Evolutionary conservation across 352 stramenopile genomes (phyloP).

Genomic region (Globisporangium apiculatum): DNA sequence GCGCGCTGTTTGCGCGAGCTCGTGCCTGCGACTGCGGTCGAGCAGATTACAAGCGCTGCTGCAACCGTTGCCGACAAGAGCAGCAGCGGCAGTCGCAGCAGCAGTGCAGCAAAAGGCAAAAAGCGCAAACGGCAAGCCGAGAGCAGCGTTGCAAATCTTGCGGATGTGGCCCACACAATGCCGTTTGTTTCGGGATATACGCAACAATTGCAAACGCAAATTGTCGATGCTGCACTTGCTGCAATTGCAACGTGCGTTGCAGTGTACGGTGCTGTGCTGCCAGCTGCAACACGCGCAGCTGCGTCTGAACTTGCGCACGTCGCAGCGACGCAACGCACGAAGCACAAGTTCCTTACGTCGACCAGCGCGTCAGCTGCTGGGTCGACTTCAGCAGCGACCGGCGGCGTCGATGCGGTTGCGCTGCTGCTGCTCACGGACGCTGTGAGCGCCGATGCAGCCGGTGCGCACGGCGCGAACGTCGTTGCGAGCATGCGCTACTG

Average conservation of each 20-base stretch:
- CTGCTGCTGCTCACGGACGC: conserved; percentile 49
- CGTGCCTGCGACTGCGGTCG: conserved; percentile 12
- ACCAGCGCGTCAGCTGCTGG: not conserved
- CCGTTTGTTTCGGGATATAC: conserved; percentile 55
- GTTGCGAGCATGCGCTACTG: conserved; percentile 51
- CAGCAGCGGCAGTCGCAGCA: conserved; percentile 3
- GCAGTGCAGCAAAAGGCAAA: conserved; percentile 56
- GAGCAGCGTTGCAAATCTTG: conserved; percentile 30
- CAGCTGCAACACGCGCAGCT: conserved; percentile 28
- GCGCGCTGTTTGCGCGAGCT: conserved; percentile 45
- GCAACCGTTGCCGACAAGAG: conserved; percentile 1
- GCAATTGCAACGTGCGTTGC: conserved; percentile 48
- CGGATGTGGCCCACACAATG: conserved; percentile 21
- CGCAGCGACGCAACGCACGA: conserved; percentile 27
- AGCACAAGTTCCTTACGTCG: conserved; percentile 13
- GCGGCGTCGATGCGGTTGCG: conserved; percentile 30
- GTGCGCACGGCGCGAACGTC: conserved; percentile 48
- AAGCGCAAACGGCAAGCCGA: conserved; percentile 77
- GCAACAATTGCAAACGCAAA: conserved; percentile 30
- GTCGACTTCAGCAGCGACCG: conserved; percentile 1
- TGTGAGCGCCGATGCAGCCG: conserved; percentile 40
- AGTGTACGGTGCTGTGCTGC: conserved; percentile 56
- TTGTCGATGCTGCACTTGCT: conserved; percentile 38
- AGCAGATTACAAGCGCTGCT: conserved; percentile 9
- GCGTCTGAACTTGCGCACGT: conserved; percentile 41